These are phyloP conservation scores for Termitomyces sp. DNA, from an alignment of 768 basidiomycete species.

Conservation along the genomic window DNA sequence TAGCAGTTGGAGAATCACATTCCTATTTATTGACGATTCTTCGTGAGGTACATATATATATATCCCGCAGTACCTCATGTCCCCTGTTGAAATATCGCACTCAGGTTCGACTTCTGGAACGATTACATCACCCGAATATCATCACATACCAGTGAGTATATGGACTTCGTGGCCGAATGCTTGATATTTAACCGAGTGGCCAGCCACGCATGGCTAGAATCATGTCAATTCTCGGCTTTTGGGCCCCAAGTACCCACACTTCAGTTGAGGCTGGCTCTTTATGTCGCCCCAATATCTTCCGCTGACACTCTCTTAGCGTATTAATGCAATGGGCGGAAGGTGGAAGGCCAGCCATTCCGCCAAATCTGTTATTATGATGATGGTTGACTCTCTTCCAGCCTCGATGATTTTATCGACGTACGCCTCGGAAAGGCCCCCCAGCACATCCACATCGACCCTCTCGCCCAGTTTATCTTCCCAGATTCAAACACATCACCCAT, in stretches of 20 bases:
- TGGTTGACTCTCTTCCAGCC: slow-evolving; percentile 27
- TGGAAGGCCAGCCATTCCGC: slow-evolving; percentile 42
- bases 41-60: slow-evolving; percentile 49
- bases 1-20: slow-evolving; percentile 89
- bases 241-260: slow-evolving; percentile 85
- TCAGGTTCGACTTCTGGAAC: slow-evolving; percentile 79
- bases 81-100: background rate
- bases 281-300: background rate
- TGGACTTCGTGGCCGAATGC: background rate
- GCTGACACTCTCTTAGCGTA: slow-evolving; percentile 39
- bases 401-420: slow-evolving; percentile 82
- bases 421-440: slow-evolving; percentile 61
- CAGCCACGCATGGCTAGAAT: slow-evolving; percentile 88
- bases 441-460: slow-evolving; percentile 40
- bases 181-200: background rate
- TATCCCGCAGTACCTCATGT: background rate
- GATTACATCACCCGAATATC: slow-evolving; percentile 87
- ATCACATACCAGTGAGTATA: slow-evolving; percentile 74
- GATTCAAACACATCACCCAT: slow-evolving; percentile 15
- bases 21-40: slow-evolving; percentile 79
- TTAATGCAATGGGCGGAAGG: slow-evolving; percentile 95
- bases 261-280: slow-evolving; percentile 53
- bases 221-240: slow-evolving; percentile 79
- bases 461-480: slow-evolving; percentile 20
- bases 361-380: background rate